Conservation (phyloP, 192 early-diverging fungal species). For the Mortierella antarctica region DNA sequence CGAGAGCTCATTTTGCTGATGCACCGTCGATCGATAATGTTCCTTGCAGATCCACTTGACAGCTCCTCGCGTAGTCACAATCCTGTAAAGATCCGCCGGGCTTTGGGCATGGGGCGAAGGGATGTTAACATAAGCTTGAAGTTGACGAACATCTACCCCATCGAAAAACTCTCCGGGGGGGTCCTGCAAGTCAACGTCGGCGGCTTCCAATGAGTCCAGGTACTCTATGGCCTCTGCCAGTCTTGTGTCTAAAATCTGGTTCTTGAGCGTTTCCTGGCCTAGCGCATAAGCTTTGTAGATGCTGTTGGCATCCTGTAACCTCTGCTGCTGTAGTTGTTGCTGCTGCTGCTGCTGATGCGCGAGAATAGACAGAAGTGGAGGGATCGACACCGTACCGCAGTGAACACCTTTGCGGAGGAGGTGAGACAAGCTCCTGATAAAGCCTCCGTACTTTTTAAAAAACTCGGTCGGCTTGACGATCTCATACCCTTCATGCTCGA, state of each 20-base stretch:
- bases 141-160: slow-evolving; percentile 28
- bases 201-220: slow-evolving; percentile 21
- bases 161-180: slow-evolving; percentile 7
- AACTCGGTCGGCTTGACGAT: slow-evolving; percentile 24
- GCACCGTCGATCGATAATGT: slow-evolving; percentile 24
- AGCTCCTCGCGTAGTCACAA: slow-evolving; percentile 22
- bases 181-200: background rate
- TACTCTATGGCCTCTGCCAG: slow-evolving; percentile 25
- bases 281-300: background rate
- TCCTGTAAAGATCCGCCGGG: slow-evolving; percentile 12
- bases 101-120: background rate
- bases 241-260: slow-evolving; percentile 28
- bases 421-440: slow-evolving; percentile 29
- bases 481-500: slow-evolving; percentile 42
- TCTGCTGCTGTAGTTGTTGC: background rate
- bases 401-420: slow-evolving; percentile 26
- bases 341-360: slow-evolving; percentile 14
- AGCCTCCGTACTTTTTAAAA: slow-evolving; percentile 33
- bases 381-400: slow-evolving; percentile 25
- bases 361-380: slow-evolving; percentile 7
- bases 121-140: slow-evolving; percentile 26
- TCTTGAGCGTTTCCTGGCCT: slow-evolving; percentile 23
- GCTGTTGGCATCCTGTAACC: slow-evolving; percentile 11
- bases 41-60: slow-evolving; percentile 46
- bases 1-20: slow-evolving; percentile 16